Evolutionary conservation across 2,329 filamentous ascomycete genomes (phyloP), one percentile per base, ranked within the genome.

Genomic region (Periconia macrospinosa): DNA sequence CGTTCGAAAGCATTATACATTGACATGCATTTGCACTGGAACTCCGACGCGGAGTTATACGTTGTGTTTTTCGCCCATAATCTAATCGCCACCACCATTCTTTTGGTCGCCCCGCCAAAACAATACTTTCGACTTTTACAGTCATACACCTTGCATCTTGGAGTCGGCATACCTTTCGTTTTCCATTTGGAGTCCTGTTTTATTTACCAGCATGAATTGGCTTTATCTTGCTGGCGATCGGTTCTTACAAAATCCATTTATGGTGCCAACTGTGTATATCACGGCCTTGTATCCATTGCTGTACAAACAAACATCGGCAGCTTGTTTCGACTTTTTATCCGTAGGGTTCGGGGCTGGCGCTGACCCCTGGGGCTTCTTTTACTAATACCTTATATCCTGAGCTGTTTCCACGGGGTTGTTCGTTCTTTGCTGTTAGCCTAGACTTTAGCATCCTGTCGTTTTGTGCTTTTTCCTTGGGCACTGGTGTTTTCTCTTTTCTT

Each of bases 11-110:
- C 56, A 66, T 63, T 56, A 47, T 54, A 55, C 53, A 42, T 47
- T 56, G 52, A 48, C 49, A 45, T 50, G 58, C 59, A 65, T 65
- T 60, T 66, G 59, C 64, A 66, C 57, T 50, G 60, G 57, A 62
- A 55, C 52, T 50, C 20, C 48, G 19, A 37, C 45, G 47, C 27
- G 49, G 58, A 56, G 54, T 60, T 53, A 54, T 44, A 54, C 41
- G 18, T 40, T 53, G 49, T 49, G 42, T 52, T 33, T 46, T 20
- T 47, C 30, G 33, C 41, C 37, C 35, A 37, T 41, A 47, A 49
- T 46, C 44, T 44, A 44, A 45, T 41, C 41, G 50, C 35, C 48
- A 37, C 11, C 15, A 37, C 11, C 15, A 37, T 37, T 37, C 33
- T 37, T 37, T 37, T 37, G 33, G 33, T n/a, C 33, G 33, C 33